A percentile compares a stretch with the other conserved stretches of the same genome.
Conservation (phyloP, 345 rosid species). For the Gossypium mustelinum region DNA sequence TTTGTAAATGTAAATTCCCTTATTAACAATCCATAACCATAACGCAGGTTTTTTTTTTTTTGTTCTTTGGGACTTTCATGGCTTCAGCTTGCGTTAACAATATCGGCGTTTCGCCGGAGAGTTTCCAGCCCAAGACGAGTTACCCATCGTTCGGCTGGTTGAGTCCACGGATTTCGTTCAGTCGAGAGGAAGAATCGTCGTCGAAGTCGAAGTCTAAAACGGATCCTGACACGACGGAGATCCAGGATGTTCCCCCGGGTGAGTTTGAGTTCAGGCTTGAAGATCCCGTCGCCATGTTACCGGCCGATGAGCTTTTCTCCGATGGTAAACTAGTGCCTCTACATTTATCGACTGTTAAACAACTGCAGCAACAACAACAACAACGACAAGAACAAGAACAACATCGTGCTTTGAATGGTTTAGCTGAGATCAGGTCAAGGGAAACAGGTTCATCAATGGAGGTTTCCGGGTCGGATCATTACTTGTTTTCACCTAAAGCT, state of each 20-base stretch:
- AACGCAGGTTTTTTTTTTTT: not conserved
- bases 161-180: slow-evolving; percentile 58
- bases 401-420: too few species aligned
- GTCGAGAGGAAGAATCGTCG: slow-evolving; percentile 44
- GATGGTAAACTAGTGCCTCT: slow-evolving; percentile 83
- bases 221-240: slow-evolving; percentile 27
- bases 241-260: slow-evolving; percentile 26
- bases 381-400: too few species aligned
- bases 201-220: too few species aligned
- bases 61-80: slow-evolving; percentile 26
- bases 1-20: not conserved
- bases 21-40: too few species aligned
- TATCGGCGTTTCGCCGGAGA: slow-evolving; percentile 50
- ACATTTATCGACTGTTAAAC: slow-evolving; percentile 31
- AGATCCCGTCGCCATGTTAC: slow-evolving; percentile 75
- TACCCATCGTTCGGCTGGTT: slow-evolving; percentile 50
- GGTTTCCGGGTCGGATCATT: slow-evolving; percentile 38
- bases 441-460: slow-evolving; percentile 15
- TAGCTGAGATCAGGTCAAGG: too few species aligned
- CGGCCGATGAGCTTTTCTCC: slow-evolving; percentile 91
- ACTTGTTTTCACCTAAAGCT: slow-evolving; percentile 68
- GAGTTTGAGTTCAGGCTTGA: slow-evolving; percentile 91
- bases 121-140: slow-evolving; percentile 35
- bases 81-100: slow-evolving; percentile 87
- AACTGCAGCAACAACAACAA: not conserved